Base-by-base conservation (phyloP, 2,329 filamentous ascomycete genomes). In the Ceratocystiopsis brevicomis region DNA sequence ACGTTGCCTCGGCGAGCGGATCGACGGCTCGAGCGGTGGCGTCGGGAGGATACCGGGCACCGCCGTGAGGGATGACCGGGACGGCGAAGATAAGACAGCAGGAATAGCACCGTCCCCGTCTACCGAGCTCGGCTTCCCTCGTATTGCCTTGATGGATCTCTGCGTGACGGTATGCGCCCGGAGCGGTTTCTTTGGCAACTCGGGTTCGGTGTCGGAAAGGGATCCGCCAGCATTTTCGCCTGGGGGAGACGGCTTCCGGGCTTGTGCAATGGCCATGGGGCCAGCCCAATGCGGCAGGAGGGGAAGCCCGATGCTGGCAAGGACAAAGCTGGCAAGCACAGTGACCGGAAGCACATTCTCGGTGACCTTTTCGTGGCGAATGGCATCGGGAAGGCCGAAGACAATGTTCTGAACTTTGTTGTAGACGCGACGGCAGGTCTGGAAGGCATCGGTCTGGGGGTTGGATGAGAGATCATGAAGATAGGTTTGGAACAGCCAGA, bases 401-500 rank as follows among this genome's bases (percentile, higher is more conserved):
- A 90, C 82, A 52, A 90, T 84, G 59, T 84, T 77, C 60, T 90
- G 83, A 36, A 90, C 81, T 60, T 84, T 85, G 62, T 90, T 90
- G 64, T 87, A 88, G 52, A 90, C 76, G 54, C 84, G 69, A 47
- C 81, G 74, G 56, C 83, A 88, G 41, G 81, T 88, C 61, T 82
- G 78, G 62, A 90, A 90, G 41, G 80, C 71, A 53, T 78, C 73
- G 48, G 80, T 78, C 56, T 81, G 78, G 3, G 83, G 83, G 46
- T 80, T 81, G 54, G 70, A 66, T 44, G 81, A 73, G 48, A 90
- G 73, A 57, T 90, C 84, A 65, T 83, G 79, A 30, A 90, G 73
- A 56, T 90, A 87, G 5, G 81, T 88, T 62, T 90, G 83, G 60
- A 90, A 86, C 42, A 90, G 71, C 83, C 83, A 90, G 60, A 90